Evolutionary conservation across 2,329 filamentous ascomycete genomes (phyloP), one percentile per base, ranked within the genome.

Genomic region (Venturia pyrina): DNA sequence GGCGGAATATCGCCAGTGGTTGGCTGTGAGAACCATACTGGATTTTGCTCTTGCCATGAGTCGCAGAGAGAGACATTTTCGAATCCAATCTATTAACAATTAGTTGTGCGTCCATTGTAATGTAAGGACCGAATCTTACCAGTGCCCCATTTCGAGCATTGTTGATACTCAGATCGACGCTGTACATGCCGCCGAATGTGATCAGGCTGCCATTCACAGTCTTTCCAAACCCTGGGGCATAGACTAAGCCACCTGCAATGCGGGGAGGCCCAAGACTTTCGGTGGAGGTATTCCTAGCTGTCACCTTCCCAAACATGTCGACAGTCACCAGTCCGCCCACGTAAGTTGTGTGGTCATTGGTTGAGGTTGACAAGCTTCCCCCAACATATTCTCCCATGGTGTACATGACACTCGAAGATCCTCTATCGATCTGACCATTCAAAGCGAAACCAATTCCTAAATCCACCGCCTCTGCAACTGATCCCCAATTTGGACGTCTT

Each of bases 21-120:
- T 19, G 70, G 71, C 69, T 82, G 78, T 28, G 72, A 70, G 68
- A 79, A 78, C 79, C 80, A 81, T 17, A 50, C 40, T 8, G 53
- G 53, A 19, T n/a, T n/a, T n/a, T 19, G 32, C 8, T 59, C 53
- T 21, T 59, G 53, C 53, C 53, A 59, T 5, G 53, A 59, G 32
- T 59, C 53, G 24, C 53, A 59, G 5, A 59, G 17, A 28, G 53
- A 34, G 13, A 59, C 32, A 37, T 28, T 59, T 5, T 59, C 53
- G 32, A 59, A 59, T 19, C 28, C 28, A 59, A 59, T 59, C 53
- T 59, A 21, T 11, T 3, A 37, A 19, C 13, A n/a, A n/a, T 37
- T 21, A 34, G 28, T 21, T n/a, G 6, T 34, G 32, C 28, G 8
- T 37, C 15, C 28, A 59, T 7, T 24, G 11, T 10, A 6, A 53